Evolutionary conservation across 352 stramenopile species (phyloP), one percentile per base, ranked within the genome.

Genomic region (Phytophthora pini): DNA sequence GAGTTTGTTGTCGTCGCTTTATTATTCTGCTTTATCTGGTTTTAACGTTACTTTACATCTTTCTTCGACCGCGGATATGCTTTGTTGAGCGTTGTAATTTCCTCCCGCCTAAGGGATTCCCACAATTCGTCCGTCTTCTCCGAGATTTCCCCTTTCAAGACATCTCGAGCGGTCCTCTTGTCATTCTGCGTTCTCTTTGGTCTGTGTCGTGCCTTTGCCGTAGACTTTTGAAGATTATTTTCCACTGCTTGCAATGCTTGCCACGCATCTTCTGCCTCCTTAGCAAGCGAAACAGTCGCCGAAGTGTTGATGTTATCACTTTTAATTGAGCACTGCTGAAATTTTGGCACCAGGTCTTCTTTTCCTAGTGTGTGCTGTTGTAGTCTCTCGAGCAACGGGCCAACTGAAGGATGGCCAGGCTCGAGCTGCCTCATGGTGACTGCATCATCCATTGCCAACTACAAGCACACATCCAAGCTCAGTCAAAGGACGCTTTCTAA

Each of bases 171-270:
- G 39, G 12, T 3, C 48, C 43, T 66, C 39, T 53, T 58, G 15
- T 31, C 22, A 38, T 36, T 65, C 43, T 45, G n/a, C 34, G 15
- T 10, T 63, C 45, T 48, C 44, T 43, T 61, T 17, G 22, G 41
- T 26, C 44, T 51, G 24, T 26, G 22, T 15, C 20, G 36, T 22
- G 47, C 13, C 15, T 40, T 48, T 15, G 62, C 29, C 13, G 48
- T 52, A 3, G 56, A 26, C 36, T 55, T 59, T 13, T 76, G 69
- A 15, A 94, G 49, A 13, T 50, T 62, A 1, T 56, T 43, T 57
- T 93, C 86, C 32, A 85, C 80, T 6, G 75, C 74, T 60, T 92
- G 85, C 6, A 94, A 57, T 6, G 66, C 55, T 24, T 67, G 56
- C 83, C 85, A 94, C 2, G 61, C 78, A 13, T 52, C 36, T 55